Conservation (phyloP, 169 alveolate genomes). For the Plasmodium inui region DNA sequence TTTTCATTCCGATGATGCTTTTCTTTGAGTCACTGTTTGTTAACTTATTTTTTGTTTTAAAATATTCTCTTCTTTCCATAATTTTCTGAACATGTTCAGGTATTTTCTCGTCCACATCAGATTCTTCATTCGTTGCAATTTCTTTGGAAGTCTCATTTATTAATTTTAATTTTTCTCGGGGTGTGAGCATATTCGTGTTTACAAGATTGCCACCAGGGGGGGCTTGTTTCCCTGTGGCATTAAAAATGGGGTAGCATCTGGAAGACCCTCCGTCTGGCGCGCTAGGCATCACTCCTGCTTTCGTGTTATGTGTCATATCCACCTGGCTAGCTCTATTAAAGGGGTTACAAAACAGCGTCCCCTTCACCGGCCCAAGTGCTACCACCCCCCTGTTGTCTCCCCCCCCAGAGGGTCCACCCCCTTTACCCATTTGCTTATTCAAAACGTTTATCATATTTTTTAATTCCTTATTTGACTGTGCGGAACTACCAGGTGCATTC, state of each 20-base stretch:
- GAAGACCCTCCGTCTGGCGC: neutral
- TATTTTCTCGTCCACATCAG: constrained; percentile 15
- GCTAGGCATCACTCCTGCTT: neutral
- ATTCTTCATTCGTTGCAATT: constrained; percentile 34
- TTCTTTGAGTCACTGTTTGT: constrained; percentile 3
- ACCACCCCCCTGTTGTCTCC: neutral
- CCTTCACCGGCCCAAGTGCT: neutral
- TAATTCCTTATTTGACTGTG: constrained; percentile 22
- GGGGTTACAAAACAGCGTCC: neutral
- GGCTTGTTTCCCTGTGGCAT: constrained; percentile 2
- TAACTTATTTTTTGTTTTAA: constrained; percentile 22
- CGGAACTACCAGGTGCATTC: constrained; percentile 3
- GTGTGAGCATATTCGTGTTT: constrained; percentile 28
- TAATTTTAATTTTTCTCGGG: constrained; percentile 30
- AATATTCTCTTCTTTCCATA: constrained; percentile 74
- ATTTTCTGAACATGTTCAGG: constrained; percentile 72
- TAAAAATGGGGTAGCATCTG: neutral
- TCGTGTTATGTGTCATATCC: neutral
- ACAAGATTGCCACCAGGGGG: neutral
- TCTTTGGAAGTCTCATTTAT: constrained; percentile 53
- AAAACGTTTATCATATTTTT: constrained; percentile 12
- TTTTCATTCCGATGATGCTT: neutral
- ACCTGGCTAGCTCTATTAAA: neutral
- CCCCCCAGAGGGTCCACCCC: neutral
- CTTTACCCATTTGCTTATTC: constrained; percentile 14